Evolutionary conservation across 2,329 filamentous ascomycete genomes (phyloP).

Genomic region (Aspergillus uvarum): DNA sequence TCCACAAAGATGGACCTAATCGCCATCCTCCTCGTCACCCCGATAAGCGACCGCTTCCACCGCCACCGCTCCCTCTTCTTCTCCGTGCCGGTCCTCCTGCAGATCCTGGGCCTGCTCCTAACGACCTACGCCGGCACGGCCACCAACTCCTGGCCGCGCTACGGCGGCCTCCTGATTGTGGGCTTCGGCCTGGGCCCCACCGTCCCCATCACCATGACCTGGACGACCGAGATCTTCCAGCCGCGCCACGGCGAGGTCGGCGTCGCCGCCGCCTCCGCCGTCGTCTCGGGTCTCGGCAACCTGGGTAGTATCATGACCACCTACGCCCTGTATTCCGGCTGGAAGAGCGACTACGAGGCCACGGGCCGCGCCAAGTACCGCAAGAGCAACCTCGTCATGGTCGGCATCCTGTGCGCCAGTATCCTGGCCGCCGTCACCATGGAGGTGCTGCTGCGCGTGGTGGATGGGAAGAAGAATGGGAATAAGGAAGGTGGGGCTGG

Average conservation of each 20-base stretch:
- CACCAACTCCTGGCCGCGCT: conserved; percentile 73
- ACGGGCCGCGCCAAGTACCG: conserved; percentile 69
- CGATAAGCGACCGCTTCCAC: conserved; percentile 84
- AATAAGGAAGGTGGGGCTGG: conserved; percentile 14
- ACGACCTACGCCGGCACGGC: conserved; percentile 69
- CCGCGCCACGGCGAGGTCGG: conserved; percentile 85
- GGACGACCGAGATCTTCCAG: conserved; percentile 90
- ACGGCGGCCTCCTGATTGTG: conserved; percentile 84
- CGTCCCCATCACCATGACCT: conserved; percentile 90
- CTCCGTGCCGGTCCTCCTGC: conserved; percentile 69
- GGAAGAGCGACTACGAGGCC: conserved; percentile 70
- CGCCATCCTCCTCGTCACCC: conserved; percentile 80
- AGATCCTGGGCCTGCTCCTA: conserved; percentile 77
- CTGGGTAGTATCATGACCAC: conserved; percentile 83
- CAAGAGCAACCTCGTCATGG: conserved; percentile 83
- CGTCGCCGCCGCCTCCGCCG: conserved; percentile 78
- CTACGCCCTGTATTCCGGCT: conserved; percentile 84
- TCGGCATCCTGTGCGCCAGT: conserved; percentile 77
- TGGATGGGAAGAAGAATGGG: conserved; percentile 30
- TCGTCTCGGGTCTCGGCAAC: conserved; percentile 85
- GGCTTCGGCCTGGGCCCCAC: conserved; percentile 89
- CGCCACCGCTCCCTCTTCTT: conserved; percentile 78
- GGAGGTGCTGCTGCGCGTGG: conserved; percentile 59
- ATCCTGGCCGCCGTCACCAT: conserved; percentile 67
- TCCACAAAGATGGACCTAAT: conserved; percentile 74